These are phyloP conservation scores for Neonectria faginata DNA, from an alignment of 2,329 filamentous ascomycete genomes.

Conservation along the genomic window DNA sequence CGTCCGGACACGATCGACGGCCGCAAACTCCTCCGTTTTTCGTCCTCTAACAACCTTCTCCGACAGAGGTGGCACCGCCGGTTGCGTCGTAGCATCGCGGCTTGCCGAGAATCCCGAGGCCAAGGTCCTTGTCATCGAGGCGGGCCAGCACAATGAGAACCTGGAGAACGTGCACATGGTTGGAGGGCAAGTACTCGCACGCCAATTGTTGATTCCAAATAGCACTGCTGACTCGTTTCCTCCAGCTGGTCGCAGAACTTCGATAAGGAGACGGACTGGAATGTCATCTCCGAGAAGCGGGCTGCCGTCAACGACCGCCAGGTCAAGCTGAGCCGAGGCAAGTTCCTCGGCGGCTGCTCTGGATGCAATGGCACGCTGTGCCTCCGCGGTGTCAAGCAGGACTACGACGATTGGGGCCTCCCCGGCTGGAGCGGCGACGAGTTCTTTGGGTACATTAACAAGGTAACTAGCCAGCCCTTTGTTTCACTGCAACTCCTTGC, in stretches of 20 bases:
- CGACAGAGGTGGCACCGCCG: conserved; percentile 51
- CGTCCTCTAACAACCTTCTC: conserved; percentile 22
- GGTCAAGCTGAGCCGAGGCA: conserved; percentile 61
- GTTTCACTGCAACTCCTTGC: neutral
- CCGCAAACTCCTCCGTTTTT: neutral
- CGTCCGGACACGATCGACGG: conserved; percentile 11
- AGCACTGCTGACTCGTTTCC: neutral
- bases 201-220: no score
- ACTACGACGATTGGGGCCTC: conserved; percentile 66
- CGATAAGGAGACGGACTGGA: conserved; percentile 64
- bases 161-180: conserved; percentile 64
- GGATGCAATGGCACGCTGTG: conserved; percentile 63
- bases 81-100: conserved; percentile 53
- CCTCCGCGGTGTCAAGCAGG: conserved; percentile 60
- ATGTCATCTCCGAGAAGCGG: conserved; percentile 57
- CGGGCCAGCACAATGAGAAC: conserved; percentile 55
- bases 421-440: conserved; percentile 68
- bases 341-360: conserved; percentile 62
- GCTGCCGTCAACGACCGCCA: conserved; percentile 55
- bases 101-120: conserved; percentile 50
- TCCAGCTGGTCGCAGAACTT: conserved; percentile 58
- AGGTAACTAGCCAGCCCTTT: conserved; percentile 50
- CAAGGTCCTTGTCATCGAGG: conserved; percentile 52
- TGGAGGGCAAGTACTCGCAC: conserved; percentile 54
- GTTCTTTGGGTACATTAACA: conserved; percentile 67